Base-by-base conservation (phyloP, 495 filamentous ascomycete genomes). In the Aspergillus baeticus region DNA sequence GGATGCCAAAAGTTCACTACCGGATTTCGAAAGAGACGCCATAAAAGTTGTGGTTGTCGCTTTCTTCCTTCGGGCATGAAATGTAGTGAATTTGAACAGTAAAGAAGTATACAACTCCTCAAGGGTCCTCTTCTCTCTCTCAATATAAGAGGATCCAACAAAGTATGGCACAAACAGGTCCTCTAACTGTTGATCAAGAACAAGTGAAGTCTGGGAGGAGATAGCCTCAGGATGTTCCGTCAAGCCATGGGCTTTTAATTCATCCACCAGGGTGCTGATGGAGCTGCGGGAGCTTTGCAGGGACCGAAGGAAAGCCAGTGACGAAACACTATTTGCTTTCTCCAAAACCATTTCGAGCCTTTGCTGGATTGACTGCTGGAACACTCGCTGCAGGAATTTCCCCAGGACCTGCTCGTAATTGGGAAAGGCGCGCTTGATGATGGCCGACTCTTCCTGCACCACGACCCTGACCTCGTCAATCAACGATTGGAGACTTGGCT, bases 321-420 rank as follows among this genome's bases (percentile, higher is more conserved):
- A 91, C 1, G 95, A 98, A 37, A 96, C 84, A 7, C 85, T 86
- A 60, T 88, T 88, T 11, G 95, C 93, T 71, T 96, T 96, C 55
- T 96, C 91, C 39, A 99, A 77, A 8, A 99, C 92, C 88, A 96
- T 91, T 62, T 99, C 95, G 11, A 99, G 78, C 3, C 92, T 79
- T 69, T 98, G 94, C 67, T 98, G 95, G 58, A 98, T 88, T 2
- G 93, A 96, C 68, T 99, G 95, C 66, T 99, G 93, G 67, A 98
- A 99, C 6, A 99, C 86, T 31, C 95, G 83, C 69, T 98, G 95
- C 23, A 98, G 73, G 60, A 99, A 99, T 57, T 90, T 90, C 35
- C 84, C 83, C 41, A 99, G 74, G 5, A 99, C 95, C 51, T 92
- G 90, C 43, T 99, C 95, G 61, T 96, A 90, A 70, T 91, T 98